Percentiles rank a stretch among this genome's conserved stretches.
phyloP scores from a whole-genome alignment of 257 asterid genomes.

The Fraxinus excelsior region DNA sequence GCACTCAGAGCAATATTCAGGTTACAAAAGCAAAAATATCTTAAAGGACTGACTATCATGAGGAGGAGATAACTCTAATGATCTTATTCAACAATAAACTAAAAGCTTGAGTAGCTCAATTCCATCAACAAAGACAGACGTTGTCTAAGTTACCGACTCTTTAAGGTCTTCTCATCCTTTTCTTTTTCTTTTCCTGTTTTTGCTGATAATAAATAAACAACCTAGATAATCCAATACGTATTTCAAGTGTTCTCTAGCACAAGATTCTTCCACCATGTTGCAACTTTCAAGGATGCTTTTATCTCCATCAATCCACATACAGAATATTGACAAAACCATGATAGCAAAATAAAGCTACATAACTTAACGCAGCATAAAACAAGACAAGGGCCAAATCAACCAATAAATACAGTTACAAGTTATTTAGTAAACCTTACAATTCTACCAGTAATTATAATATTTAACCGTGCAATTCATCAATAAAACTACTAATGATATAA shows the following conservation, averaged over 20 bases:
- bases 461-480: not conserved
- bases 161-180: not conserved
- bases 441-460: not conserved
- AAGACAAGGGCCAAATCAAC: not conserved
- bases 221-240: not conserved
- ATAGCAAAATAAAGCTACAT: not conserved
- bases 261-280: not conserved
- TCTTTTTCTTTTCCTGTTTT: not conserved
- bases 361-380: not conserved
- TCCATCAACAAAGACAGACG: not conserved
- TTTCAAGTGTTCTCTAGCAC: not conserved
- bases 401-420: not conserved
- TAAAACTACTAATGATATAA: not conserved
- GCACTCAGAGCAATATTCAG: conserved; percentile 9
- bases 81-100: not conserved
- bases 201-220: not conserved
- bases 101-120: not conserved
- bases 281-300: not conserved
- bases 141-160: not conserved
- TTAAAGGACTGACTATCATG: not conserved
- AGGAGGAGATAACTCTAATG: not conserved
- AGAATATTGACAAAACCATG: not conserved
- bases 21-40: not conserved
- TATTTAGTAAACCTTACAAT: not conserved
- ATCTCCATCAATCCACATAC: not conserved